Evolutionary conservation across 1,139 yeast species (phyloP).

Genomic region (Yamadazyma dendronema): DNA sequence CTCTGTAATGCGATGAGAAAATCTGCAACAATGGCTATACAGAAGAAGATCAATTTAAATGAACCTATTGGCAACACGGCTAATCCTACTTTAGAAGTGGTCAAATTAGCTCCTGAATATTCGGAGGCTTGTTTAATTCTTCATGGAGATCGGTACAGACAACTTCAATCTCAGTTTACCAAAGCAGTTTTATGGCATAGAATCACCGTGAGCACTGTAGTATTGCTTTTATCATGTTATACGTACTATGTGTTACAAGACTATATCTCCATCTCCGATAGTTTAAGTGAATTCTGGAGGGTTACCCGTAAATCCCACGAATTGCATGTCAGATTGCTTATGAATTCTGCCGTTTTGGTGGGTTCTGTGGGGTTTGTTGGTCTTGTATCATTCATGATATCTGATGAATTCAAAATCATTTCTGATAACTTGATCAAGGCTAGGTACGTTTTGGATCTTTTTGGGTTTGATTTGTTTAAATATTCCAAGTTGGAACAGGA

Average conservation of each 20-base stretch:
- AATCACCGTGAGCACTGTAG: constrained; percentile 27
- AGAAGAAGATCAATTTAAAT: constrained; percentile 49
- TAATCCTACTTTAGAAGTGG: constrained; percentile 47
- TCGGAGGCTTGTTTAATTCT: constrained; percentile 60
- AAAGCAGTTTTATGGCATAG: constrained; percentile 50
- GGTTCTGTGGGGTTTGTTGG: constrained; percentile 15
- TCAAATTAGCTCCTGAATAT: constrained; percentile 51
- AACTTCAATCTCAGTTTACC: constrained; percentile 53
- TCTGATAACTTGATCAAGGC: constrained; percentile 37
- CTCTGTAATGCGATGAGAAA: neutral
- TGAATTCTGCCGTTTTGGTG: constrained; percentile 26
- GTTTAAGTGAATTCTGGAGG: constrained; percentile 31
- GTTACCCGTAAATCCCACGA: constrained; percentile 23
- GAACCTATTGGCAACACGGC: constrained; percentile 51
- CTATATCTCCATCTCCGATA: constrained; percentile 34
- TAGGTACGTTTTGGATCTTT: constrained; percentile 39
- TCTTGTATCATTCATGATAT: constrained; percentile 24
- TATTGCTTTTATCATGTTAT: constrained; percentile 17
- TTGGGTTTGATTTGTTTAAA: constrained; percentile 52
- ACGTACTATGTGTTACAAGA: constrained; percentile 33
- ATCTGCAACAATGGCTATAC: constrained; percentile 25
- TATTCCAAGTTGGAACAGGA: constrained; percentile 33
- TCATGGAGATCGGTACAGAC: constrained; percentile 63
- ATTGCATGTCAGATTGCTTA: constrained; percentile 24
- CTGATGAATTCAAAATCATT: constrained; percentile 48